Evolutionary conservation across 352 stramenopile genomes (phyloP), one percentile per base, ranked within the genome.

Genomic region (Saprolegnia diclina): DNA sequence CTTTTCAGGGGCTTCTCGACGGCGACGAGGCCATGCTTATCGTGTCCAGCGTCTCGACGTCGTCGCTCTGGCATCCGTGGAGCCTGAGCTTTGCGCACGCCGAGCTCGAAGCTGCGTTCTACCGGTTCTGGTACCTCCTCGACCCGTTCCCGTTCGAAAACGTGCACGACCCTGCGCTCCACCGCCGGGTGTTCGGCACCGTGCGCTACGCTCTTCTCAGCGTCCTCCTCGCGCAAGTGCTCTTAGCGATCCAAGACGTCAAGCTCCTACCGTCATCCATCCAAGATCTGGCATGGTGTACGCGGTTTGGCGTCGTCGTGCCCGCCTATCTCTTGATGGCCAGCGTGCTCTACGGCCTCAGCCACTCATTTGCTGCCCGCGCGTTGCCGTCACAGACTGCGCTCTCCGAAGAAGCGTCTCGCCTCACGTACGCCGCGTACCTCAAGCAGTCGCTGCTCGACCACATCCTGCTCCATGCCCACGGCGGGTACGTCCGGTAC

Each of bases 131-230:
- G 76, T 83, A 83, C 45, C 54, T 83, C 22, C 73, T 83, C 21
- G 74, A 83, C 40, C 64, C 76, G 35, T 77, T 63, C 44, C 77
- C 77, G 14, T 83, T 81, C 32, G 76, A 83, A 40, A 73, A 83
- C 38, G 74, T 73, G 0, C 77, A 79, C 45, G 73, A 73, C 16
- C 72, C 73, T 22, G 69, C 76, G 50, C 52, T 83, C 45, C 77
- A 83, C 50, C 71, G 70, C 32, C 68, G 66, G 4, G 76, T 81
- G 22, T 80, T 79, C 19, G 67, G 69, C 14, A 74, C 76, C 2
- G 62, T 79, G 10, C 69, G 76, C 0, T 80, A 77, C 38, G 74
- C 77, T 0, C 69, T 83, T 1, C 42, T 72, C n/a, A 76, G 74
- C 19, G 76, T 74, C 13, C 73, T 83, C 21, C 72, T 74, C 14